Evolutionary conservation across 1,284 basidiomycete species (phyloP).

Genomic region (Sporisorium exsertum): DNA sequence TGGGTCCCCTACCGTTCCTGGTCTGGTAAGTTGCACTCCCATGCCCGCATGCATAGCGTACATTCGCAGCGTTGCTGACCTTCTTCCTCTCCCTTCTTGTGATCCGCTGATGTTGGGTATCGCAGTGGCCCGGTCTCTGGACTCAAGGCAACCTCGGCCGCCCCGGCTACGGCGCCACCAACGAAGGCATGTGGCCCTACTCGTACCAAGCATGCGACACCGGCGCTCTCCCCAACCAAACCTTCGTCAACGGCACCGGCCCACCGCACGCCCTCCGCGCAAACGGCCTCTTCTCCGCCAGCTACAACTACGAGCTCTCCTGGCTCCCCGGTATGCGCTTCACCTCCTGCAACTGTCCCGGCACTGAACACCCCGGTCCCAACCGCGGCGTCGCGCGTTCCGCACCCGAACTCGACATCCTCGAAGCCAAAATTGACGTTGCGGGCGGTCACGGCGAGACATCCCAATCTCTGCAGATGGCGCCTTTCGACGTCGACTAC

Average conservation of each 20-base stretch:
- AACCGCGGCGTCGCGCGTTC: conserved; percentile 58
- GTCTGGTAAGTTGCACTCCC: conserved; percentile 7
- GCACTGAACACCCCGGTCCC: conserved; percentile 65
- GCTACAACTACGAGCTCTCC: conserved; percentile 53
- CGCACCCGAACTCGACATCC: conserved; percentile 69
- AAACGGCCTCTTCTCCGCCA: conserved; percentile 34
- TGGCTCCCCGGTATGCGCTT: conserved; percentile 64
- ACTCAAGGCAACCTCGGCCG: conserved; percentile 65
- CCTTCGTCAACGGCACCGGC: conserved; percentile 52
- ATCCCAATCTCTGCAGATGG: conserved; percentile 67
- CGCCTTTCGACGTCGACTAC: conserved; percentile 67
- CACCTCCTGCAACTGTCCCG: conserved; percentile 63
- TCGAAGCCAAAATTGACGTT: conserved; percentile 73
- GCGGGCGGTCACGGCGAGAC: conserved; percentile 55
- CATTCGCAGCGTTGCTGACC: neutral
- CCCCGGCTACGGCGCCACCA: conserved; percentile 67
- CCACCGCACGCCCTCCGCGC: conserved; percentile 50
- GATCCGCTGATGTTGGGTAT: too few relatives aligned
- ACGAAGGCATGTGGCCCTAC: conserved; percentile 70
- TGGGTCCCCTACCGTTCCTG: conserved; percentile 28
- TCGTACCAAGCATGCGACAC: conserved; percentile 69
- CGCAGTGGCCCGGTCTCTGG: conserved; percentile 71
- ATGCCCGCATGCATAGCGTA: neutral
- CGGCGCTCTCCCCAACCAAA: conserved; percentile 65
- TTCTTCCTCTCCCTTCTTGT: neutral